phyloP scores from a whole-genome alignment of 164 flowering plant genomes.

The Chimonanthus praecox region DNA sequence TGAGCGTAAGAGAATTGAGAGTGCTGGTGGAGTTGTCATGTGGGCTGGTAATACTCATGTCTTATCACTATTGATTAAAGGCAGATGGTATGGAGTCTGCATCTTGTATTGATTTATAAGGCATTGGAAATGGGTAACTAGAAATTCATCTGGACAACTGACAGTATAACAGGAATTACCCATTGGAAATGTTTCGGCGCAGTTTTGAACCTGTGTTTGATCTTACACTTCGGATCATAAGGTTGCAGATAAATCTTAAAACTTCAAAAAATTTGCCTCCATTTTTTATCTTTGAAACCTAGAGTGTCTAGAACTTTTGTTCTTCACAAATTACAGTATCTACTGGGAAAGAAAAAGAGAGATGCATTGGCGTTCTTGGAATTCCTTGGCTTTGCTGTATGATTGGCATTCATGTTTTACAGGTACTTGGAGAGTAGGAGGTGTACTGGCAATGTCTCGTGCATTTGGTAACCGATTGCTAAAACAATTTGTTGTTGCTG shows the following conservation, averaged over 20 bases:
- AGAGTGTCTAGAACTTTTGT: background rate
- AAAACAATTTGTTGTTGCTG: constrained; percentile 94
- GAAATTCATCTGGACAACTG: too few species aligned
- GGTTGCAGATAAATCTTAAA: too few species aligned
- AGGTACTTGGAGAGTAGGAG: constrained; percentile 99
- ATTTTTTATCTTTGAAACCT: background rate
- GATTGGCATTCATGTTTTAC: constrained; percentile 7
- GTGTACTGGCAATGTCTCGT: constrained; percentile 99
- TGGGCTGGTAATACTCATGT: constrained; percentile 73
- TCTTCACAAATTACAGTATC: background rate
- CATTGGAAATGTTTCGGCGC: too few species aligned
- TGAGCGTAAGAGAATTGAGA: constrained; percentile 94
- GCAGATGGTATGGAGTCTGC: too few species aligned
- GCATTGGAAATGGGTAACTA: too few species aligned
- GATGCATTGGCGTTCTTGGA: background rate
- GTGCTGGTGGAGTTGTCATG: constrained; percentile 96
- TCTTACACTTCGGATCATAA: too few species aligned
- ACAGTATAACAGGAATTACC: too few species aligned
- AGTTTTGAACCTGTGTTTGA: too few species aligned
- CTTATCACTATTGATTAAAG: background rate
- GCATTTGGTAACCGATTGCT: constrained; percentile 97
- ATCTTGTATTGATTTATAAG: too few species aligned
- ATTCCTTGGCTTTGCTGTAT: background rate
- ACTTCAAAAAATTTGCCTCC: background rate
- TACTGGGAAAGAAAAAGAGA: background rate